Base-by-base conservation (phyloP, 768 basidiomycete genomes). In the Mycena polygramma region DNA sequence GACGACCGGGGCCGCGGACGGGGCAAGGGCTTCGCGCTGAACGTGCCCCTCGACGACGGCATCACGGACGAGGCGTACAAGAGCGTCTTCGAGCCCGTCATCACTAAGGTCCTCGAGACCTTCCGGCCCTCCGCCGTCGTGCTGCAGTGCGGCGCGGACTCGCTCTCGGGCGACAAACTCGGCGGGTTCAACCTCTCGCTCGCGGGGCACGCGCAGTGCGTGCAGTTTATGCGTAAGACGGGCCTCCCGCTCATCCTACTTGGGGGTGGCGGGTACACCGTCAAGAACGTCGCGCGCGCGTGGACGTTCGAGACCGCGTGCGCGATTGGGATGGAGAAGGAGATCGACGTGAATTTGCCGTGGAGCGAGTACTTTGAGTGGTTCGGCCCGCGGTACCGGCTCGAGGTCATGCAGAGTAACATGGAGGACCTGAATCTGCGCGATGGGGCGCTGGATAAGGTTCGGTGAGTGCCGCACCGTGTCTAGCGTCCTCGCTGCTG, bases 231-330 rank as follows among this genome's bases (percentile, higher is more conserved):
- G 64, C 90, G 94, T 67, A 85, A 87, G 68, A 90, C 93, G 76
- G 90, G 92, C 72, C 83, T 98, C 22, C 97, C 97, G 0, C 85
- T 97, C 53, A 94, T 99, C 75, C 86, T 98, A 36, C 87, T 99
- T 5, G 97, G 97, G 41, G 97, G 97, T 2, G 97, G 97, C 20
- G 97, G 97, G 7, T 99, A 99, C 81, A 99, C 97, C 0, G 93
- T 97, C 53, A 95, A 97, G 81, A 99, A 99, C 78, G 97, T 98
- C 24, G 95, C 95, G 13, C 87, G 95, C 51, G 90, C 92, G 43
- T 99, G 97, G 97, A 92, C 96, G 37, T 97, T 93, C 83, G 97
- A 99, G 81, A 99, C 98, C 0, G 97, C 96, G 1, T 93, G 97
- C 75, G 94, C 95, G 24, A 87, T 96, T 19, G 96, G 95, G 2